Conservation (phyloP, 148 eudicot species). For the Spergularia bocconei region DNA sequence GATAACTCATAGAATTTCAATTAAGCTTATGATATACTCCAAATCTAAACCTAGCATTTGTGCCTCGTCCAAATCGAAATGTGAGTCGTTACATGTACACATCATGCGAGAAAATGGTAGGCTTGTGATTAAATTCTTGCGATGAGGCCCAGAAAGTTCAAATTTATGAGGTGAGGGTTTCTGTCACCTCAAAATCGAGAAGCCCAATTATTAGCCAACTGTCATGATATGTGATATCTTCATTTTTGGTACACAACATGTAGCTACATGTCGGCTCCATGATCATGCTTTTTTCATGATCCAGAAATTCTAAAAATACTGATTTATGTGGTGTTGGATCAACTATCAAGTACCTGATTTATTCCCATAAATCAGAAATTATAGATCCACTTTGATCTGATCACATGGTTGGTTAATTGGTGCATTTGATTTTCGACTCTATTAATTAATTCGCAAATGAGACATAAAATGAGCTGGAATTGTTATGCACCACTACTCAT, state of each 20-base stretch:
- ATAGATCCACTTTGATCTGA: not conserved
- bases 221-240: not conserved
- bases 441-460: not conserved
- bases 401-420: conserved; percentile 1
- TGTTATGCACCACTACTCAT: too few relatives aligned
- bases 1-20: too few relatives aligned
- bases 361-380: not conserved
- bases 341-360: too few relatives aligned
- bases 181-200: not conserved
- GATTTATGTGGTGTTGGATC: not conserved
- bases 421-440: not conserved
- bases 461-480: too few relatives aligned
- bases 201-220: not conserved
- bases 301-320: not conserved
- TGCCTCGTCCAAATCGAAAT: too few relatives aligned
- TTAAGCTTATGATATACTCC: too few relatives aligned
- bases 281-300: not conserved
- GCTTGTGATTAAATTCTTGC: not conserved
- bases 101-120: conserved; percentile 1
- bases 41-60: too few relatives aligned
- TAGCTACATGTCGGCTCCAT: not conserved
- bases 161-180: not conserved
- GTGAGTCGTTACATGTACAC: not conserved
- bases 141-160: not conserved
- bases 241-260: not conserved